These are phyloP conservation scores for Fusarium nisikadoi DNA, from an alignment of 2,329 filamentous ascomycete genomes.

Conservation along the genomic window DNA sequence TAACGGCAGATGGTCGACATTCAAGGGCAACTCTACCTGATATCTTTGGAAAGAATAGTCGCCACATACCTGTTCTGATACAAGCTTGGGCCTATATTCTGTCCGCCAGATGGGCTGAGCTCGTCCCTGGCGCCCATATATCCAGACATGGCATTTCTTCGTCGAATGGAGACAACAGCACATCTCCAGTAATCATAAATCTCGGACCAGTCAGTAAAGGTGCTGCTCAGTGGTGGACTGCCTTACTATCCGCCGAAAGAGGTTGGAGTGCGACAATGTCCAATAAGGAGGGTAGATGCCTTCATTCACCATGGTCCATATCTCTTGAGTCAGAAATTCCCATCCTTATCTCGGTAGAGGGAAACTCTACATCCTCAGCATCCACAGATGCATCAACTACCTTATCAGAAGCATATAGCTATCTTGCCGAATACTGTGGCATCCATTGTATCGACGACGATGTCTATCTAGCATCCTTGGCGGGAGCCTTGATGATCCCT, in stretches of 20 bases:
- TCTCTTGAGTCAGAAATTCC: neutral
- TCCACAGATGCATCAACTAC: neutral
- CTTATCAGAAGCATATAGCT: slow-evolving; percentile 37
- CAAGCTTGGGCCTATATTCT: slow-evolving; percentile 12
- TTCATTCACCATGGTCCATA: slow-evolving; percentile 28
- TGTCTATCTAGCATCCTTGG: slow-evolving; percentile 43
- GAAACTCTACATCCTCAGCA: neutral
- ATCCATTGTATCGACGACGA: slow-evolving; percentile 38
- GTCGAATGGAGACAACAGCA: neutral
- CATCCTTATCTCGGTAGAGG: neutral
- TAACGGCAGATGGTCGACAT: neutral
- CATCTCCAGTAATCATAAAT: slow-evolving; percentile 8
- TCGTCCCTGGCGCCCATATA: neutral
- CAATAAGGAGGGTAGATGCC: slow-evolving; percentile 28
- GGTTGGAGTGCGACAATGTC: slow-evolving; percentile 42
- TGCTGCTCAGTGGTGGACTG: slow-evolving; percentile 46
- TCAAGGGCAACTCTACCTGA: neutral
- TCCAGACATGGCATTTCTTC: neutral
- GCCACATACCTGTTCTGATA: slow-evolving; percentile 16
- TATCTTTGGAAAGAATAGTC: neutral
- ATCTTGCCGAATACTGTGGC: slow-evolving; percentile 44
- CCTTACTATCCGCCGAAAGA: slow-evolving; percentile 38
- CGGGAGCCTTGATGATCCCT: slow-evolving; percentile 44
- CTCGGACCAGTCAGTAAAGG: slow-evolving; percentile 41
- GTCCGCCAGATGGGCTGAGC: slow-evolving; percentile 9